These are phyloP conservation scores for Ophiostoma quercus DNA, from an alignment of 2,329 filamentous ascomycete species.

Conservation along the genomic window DNA sequence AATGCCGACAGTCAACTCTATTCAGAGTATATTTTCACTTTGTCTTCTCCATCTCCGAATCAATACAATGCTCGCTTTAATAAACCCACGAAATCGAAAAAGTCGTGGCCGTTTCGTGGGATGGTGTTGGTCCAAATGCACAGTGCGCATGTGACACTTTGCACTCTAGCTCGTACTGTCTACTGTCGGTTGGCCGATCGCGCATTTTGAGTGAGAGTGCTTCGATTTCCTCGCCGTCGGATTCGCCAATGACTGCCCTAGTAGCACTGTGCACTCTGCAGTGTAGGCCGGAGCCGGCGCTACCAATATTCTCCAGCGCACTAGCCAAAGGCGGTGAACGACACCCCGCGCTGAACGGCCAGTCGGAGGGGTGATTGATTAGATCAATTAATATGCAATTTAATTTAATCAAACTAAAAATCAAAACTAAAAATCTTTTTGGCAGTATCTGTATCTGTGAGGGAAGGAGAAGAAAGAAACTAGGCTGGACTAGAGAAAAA, in stretches of 20 bases:
- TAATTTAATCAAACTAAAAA: constrained; percentile 13
- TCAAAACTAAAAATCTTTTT: constrained; percentile 15
- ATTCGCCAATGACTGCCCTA: not conserved
- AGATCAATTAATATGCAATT: not conserved
- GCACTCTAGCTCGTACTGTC: not conserved
- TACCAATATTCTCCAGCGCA: not conserved
- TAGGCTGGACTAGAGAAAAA: not conserved
- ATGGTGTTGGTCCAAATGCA: not conserved
- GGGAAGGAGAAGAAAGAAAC: constrained; percentile 1
- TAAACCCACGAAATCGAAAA: not conserved
- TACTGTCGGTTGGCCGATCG: not conserved
- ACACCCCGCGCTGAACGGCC: constrained; percentile 19
- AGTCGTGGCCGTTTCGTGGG: not conserved
- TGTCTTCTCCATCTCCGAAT: not conserved
- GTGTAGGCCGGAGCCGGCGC: constrained; percentile 8
- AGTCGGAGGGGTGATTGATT: not conserved
- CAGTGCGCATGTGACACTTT: constrained; percentile 1
- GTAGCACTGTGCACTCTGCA: not conserved
- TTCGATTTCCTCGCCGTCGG: not conserved
- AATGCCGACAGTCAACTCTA: not conserved
- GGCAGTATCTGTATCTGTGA: not conserved
- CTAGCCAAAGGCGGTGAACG: constrained; percentile 22
- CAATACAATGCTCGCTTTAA: not conserved
- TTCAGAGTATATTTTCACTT: not conserved
- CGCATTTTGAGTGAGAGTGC: not conserved